phyloP scores from a whole-genome alignment of 768 basidiomycete genomes.

The Xerocomellus intermedius region DNA sequence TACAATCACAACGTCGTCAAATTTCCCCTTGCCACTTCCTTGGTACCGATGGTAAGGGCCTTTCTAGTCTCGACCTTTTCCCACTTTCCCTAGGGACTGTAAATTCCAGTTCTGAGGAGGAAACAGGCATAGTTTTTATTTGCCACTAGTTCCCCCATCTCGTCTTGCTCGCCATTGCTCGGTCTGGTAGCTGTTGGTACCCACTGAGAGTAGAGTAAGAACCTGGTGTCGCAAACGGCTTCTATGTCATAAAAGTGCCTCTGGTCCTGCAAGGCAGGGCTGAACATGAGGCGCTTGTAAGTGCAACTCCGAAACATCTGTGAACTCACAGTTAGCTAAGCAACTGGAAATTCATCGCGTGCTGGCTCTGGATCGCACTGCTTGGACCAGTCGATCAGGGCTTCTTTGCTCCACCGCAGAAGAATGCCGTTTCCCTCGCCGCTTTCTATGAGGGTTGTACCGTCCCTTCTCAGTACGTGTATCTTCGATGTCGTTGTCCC shows the following conservation, averaged over 20 bases:
- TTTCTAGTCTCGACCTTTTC: conserved; percentile 3
- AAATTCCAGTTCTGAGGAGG: conserved; percentile 3
- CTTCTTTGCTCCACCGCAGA: too few species aligned
- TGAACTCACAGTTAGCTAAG: too few species aligned
- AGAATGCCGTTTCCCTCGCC: too few species aligned
- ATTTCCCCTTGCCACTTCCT: background rate
- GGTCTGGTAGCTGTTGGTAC: conserved; percentile 6
- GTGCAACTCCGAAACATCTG: too few species aligned
- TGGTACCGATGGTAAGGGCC: conserved; percentile 2
- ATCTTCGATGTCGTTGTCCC: too few species aligned
- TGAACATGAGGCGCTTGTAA: background rate
- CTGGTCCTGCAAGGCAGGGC: background rate
- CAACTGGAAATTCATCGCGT: too few species aligned
- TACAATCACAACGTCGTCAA: background rate
- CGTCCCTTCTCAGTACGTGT: too few species aligned
- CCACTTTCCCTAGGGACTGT: conserved; percentile 6
- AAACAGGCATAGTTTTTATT: background rate
- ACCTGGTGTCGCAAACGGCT: conserved; percentile 1
- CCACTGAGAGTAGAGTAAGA: conserved; percentile 2
- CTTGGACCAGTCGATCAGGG: too few species aligned
- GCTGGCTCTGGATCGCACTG: too few species aligned
- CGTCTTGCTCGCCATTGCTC: background rate
- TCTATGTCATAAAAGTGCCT: background rate
- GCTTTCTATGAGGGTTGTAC: too few species aligned
- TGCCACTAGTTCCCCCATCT: background rate